A percentile compares a stretch with the other conserved stretches of the same genome.
These are phyloP conservation scores for cucumber (Cucumis sativus) DNA, from an alignment of 306 rosid genomes.

Conservation along the genomic window DNA sequence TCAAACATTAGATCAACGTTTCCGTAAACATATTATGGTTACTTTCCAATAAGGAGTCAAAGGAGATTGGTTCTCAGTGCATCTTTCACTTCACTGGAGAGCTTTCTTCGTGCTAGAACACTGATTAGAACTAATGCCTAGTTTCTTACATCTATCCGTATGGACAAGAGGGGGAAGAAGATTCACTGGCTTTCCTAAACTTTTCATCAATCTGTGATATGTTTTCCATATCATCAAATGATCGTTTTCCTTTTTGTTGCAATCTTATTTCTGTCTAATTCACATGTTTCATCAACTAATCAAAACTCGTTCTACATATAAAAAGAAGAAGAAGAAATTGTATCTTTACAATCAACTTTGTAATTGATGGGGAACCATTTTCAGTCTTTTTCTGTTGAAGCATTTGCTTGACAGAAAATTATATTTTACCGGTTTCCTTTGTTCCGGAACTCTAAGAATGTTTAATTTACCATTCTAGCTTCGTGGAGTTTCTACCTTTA, in stretches of 20 bases:
- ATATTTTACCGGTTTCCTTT: not conserved
- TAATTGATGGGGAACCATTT: not conserved
- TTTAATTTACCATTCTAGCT: conserved; percentile 36
- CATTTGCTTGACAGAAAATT: not conserved
- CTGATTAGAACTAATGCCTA: not conserved
- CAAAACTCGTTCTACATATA: not conserved
- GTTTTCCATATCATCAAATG: not conserved
- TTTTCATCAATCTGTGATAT: not conserved
- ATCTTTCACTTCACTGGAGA: not conserved
- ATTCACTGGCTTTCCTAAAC: not conserved
- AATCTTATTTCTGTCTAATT: not conserved
- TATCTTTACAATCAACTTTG: not conserved
- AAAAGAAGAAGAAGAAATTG: not conserved
- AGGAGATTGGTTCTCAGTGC: not conserved
- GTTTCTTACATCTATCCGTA: not conserved
- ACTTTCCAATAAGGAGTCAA: not conserved
- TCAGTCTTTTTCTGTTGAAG: not conserved
- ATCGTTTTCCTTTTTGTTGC: not conserved
- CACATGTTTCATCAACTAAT: not conserved
- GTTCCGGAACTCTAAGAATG: not conserved
- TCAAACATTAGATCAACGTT: not conserved
- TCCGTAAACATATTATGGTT: not conserved
- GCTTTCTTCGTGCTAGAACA: not conserved
- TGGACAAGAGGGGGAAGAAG: not conserved
- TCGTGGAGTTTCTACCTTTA: conserved; percentile 94